A percentile compares a stretch with the other conserved stretches of the same genome.
These are phyloP conservation scores for Lecanicillium sp. DNA, from an alignment of 2,329 filamentous ascomycete genomes.

Conservation along the genomic window DNA sequence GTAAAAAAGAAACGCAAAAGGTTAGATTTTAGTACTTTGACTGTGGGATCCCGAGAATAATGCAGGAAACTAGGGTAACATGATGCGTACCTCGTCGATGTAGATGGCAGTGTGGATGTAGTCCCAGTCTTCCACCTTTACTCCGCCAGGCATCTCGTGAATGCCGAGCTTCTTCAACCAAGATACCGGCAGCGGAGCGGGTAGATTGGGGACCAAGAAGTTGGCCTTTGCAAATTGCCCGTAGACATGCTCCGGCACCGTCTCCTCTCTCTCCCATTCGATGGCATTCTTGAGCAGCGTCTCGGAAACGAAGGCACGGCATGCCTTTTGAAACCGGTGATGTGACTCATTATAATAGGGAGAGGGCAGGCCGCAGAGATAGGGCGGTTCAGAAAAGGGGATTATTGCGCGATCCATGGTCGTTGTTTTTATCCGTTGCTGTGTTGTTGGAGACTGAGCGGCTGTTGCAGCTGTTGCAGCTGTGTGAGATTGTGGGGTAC, in stretches of 20 bases:
- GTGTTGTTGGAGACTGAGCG: too few relatives aligned
- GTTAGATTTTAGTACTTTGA: neutral
- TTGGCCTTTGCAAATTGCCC: constrained; percentile 51
- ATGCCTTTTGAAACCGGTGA: constrained; percentile 56
- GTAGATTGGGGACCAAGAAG: constrained; percentile 61
- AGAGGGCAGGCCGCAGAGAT: constrained; percentile 59
- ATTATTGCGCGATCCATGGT: constrained; percentile 1
- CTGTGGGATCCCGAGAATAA: too few relatives aligned
- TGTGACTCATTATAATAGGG: constrained; percentile 65
- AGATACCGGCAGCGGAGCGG: constrained; percentile 58
- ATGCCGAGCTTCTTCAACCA: constrained; percentile 62
- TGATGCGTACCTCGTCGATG: constrained; percentile 43
- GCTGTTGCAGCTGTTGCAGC: too few relatives aligned
- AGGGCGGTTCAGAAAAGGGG: constrained; percentile 67
- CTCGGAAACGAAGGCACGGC: constrained; percentile 57
- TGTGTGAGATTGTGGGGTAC: too few relatives aligned
- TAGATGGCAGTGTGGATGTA: constrained; percentile 65
- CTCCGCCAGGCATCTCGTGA: constrained; percentile 54
- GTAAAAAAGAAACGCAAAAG: too few relatives aligned
- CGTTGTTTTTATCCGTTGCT: too few relatives aligned
- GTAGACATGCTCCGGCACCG: constrained; percentile 52
- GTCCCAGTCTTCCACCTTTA: constrained; percentile 68
- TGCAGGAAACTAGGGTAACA: too few relatives aligned
- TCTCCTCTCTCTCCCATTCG: constrained; percentile 63
- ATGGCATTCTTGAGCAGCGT: constrained; percentile 54